Percentiles rank a stretch among this genome's conserved stretches.
phyloP scores from a whole-genome alignment of 1,284 basidiomycete species.

The Flammula alnicola region DNA sequence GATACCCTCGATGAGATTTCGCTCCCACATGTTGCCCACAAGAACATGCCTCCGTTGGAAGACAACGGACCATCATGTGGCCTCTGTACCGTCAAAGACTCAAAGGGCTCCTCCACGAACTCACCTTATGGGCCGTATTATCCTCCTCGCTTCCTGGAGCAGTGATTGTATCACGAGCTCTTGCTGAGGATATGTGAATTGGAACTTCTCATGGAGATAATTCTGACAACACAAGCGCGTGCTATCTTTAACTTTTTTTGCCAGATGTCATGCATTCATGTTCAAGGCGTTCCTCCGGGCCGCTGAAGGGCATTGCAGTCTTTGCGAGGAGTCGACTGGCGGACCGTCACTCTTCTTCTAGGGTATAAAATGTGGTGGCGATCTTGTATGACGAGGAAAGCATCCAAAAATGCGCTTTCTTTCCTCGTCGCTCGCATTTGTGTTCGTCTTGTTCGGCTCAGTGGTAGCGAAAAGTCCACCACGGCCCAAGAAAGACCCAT shows the following conservation, averaged over 20 bases:
- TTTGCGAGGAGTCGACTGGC: neutral
- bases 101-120: neutral
- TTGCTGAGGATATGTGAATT: neutral
- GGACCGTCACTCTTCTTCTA: constrained; percentile 10
- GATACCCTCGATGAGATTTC: neutral
- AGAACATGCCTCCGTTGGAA: too few species aligned
- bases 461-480: constrained; percentile 7
- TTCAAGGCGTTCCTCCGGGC: constrained; percentile 6
- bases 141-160: constrained; percentile 2
- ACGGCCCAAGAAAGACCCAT: constrained; percentile 24
- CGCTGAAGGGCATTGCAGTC: neutral
- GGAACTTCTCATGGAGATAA: neutral
- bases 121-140: constrained; percentile 7
- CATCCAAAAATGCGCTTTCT: constrained; percentile 16
- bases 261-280: neutral
- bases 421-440: constrained; percentile 9
- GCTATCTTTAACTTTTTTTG: constrained; percentile 7
- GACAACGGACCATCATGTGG: too few species aligned
- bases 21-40: too few species aligned
- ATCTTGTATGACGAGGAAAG: neutral
- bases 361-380: constrained; percentile 6
- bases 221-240: constrained; percentile 1
- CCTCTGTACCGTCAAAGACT: neutral
- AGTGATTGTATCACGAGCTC: constrained; percentile 7
- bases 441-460: constrained; percentile 7